phyloP scores from a whole-genome alignment of 2,329 filamentous ascomycete species.

The Tolypocladium cylindrosporum region DNA sequence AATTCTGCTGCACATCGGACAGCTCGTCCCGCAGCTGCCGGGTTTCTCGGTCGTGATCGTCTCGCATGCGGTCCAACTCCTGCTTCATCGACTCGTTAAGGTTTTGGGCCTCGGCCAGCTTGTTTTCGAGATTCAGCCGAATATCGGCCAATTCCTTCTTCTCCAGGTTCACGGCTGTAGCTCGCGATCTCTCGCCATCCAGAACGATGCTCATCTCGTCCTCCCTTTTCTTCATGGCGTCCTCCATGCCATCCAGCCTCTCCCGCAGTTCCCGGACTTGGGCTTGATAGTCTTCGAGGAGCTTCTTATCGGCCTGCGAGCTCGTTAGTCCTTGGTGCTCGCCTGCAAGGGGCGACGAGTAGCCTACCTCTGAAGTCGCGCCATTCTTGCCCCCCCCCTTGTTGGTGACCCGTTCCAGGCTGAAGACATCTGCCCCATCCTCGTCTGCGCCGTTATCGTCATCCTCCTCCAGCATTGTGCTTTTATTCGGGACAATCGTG shows the following conservation, averaged over 20 bases:
- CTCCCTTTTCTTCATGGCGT: constrained; percentile 59
- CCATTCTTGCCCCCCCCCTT: constrained; percentile 18
- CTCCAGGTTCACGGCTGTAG: constrained; percentile 45
- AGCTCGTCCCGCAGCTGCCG: constrained; percentile 43
- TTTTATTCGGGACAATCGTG: constrained; percentile 95
- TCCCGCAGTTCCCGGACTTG: constrained; percentile 67
- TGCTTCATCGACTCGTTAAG: constrained; percentile 71
- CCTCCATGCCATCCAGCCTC: constrained; percentile 64
- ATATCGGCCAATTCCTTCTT: constrained; percentile 63
- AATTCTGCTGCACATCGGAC: constrained; percentile 33
- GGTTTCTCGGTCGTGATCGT: constrained; percentile 55
- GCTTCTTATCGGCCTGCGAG: constrained; percentile 54
- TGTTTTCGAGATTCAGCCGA: constrained; percentile 58
- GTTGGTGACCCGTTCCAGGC: constrained; percentile 20
- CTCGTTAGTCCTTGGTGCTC: constrained; percentile 6
- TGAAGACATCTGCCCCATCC: constrained; percentile 52
- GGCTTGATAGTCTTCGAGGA: constrained; percentile 69
- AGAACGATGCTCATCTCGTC: constrained; percentile 53
- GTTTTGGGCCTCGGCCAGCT: constrained; percentile 62
- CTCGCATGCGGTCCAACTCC: constrained; percentile 65
- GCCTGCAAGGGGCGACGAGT: neutral
- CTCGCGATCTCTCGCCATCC: constrained; percentile 46
- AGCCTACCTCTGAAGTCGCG: constrained; percentile 27
- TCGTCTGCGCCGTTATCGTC: constrained; percentile 46
- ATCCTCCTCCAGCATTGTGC: constrained; percentile 93